These are phyloP conservation scores for Sarocladium kiliense DNA, from an alignment of 2,329 filamentous ascomycete genomes.

Conservation along the genomic window DNA sequence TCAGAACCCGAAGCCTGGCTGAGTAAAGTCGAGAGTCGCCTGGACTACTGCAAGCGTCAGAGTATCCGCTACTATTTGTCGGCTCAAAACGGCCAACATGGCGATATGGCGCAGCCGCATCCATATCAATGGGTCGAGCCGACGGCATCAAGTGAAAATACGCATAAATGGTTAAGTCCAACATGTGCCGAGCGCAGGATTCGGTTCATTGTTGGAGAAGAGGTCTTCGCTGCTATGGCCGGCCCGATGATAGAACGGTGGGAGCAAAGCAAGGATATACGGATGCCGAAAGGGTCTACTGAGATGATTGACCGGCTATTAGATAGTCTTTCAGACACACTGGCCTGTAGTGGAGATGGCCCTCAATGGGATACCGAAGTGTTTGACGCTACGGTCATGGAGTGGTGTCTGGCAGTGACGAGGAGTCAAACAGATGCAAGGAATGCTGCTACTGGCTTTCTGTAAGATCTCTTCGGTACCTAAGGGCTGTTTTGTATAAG, in stretches of 20 bases:
- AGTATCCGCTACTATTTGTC: neutral
- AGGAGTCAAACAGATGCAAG: no score
- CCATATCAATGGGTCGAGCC: neutral
- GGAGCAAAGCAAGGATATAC: constrained; percentile 1
- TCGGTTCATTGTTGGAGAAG: neutral
- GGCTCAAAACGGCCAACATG: neutral
- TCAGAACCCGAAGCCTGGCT: neutral
- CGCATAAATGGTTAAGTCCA: neutral
- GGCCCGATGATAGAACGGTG: neutral
- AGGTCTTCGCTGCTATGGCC: neutral
- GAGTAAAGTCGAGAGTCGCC: neutral
- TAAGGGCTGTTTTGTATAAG: no score
- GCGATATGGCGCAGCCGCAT: neutral
- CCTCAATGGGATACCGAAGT: neutral
- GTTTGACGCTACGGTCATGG: neutral
- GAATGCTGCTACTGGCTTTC: no score
- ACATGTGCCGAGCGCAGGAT: neutral
- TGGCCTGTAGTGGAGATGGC: neutral
- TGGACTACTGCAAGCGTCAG: neutral
- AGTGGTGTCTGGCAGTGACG: neutral
- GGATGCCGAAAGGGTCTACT: neutral
- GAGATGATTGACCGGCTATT: neutral
- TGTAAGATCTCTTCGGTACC: no score
- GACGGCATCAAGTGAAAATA: neutral
- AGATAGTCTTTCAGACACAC: neutral